Evolutionary conservation across 2,329 filamentous ascomycete species (phyloP), one percentile per base, ranked within the genome.

Genomic region (Xylaria sp.): DNA sequence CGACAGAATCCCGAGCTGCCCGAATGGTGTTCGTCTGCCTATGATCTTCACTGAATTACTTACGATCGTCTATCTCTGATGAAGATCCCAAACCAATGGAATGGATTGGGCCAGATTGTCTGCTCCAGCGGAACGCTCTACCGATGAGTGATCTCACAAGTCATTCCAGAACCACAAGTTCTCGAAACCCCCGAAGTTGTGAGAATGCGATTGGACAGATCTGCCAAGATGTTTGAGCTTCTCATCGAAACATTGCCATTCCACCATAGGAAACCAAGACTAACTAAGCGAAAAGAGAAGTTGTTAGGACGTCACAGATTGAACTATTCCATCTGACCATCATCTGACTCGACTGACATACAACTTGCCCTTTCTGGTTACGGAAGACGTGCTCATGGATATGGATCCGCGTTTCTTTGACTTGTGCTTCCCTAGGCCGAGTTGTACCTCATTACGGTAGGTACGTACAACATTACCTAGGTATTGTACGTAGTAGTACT

Each of bases 1-100:
- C 63, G 59, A 40, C 36, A 13, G 36, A 40, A 33, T 33, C 33
- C 36, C 36, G 38, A 68, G 66, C 53, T 68, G 44, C 54, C 66
- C n/a, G 36, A 66, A 66, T 28, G 31, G 58, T 53, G 17, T 17
- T 60, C 42, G 49, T 57, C 23, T 40, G 23, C 57, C 63, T 56
- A 60, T 64, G 56, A 58, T 59, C 20, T 17, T 46, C 59, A 20
- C 28, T 28, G 31, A 59, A 5, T 13, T 60, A 13, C 46, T 42
- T 42, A 57, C 23, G 60, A 67, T 65, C 53, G 61, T 13, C 48
- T 28, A 4, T 42, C 42, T 38, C 56, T 28, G n/a, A 56, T 60
- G 61, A 26, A 60, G 36, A 67, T 65, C 65, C 40, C 26, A 7
- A 26, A 36, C 13, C 15, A 49, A 46, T 26, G 23, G 54, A 20